A percentile compares a stretch with the other conserved stretches of the same genome.
Conservation (phyloP, 495 filamentous ascomycete species). For the Penicillium alfredii region DNA sequence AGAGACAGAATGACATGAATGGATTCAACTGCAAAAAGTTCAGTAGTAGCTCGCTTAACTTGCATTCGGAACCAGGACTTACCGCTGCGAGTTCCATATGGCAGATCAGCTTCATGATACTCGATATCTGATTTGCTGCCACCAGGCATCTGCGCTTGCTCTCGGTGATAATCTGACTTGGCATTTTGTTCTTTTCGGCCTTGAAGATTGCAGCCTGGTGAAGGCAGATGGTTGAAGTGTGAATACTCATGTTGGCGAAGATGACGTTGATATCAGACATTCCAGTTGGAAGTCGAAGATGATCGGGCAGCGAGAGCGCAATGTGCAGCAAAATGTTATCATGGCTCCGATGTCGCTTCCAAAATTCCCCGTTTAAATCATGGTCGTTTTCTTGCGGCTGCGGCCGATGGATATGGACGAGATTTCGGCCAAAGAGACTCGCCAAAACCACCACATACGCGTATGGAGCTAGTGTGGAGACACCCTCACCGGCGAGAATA, state of each 20-base stretch:
- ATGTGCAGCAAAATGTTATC: slow-evolving; percentile 88
- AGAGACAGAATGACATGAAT: slow-evolving; percentile 92
- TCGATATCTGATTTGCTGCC: slow-evolving; percentile 90
- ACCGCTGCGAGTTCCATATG: slow-evolving; percentile 82
- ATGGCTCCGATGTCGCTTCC: slow-evolving; percentile 85
- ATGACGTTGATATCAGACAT: slow-evolving; percentile 79
- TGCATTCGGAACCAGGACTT: slow-evolving; percentile 41
- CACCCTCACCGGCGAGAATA: slow-evolving; percentile 65
- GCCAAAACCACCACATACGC: slow-evolving; percentile 79
- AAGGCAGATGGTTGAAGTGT: slow-evolving; percentile 93
- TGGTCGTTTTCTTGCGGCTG: slow-evolving; percentile 74
- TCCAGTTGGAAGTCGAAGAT: slow-evolving; percentile 74
- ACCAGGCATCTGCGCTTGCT: slow-evolving; percentile 91
- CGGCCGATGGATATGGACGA: slow-evolving; percentile 88
- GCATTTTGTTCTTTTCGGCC: slow-evolving; percentile 80
- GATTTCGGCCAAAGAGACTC: slow-evolving; percentile 87
- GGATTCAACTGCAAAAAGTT: slow-evolving; percentile 86
- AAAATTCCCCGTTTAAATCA: slow-evolving; percentile 91
- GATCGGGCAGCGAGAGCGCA: slow-evolving; percentile 72
- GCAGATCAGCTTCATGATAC: slow-evolving; percentile 91
- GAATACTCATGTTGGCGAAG: slow-evolving; percentile 94
- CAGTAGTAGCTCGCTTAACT: no score
- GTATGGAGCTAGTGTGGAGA: slow-evolving; percentile 66
- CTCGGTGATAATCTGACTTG: slow-evolving; percentile 70
- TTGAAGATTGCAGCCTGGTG: slow-evolving; percentile 98